phyloP scores from a whole-genome alignment of 495 filamentous ascomycete species.

The Daldinia decipiens region DNA sequence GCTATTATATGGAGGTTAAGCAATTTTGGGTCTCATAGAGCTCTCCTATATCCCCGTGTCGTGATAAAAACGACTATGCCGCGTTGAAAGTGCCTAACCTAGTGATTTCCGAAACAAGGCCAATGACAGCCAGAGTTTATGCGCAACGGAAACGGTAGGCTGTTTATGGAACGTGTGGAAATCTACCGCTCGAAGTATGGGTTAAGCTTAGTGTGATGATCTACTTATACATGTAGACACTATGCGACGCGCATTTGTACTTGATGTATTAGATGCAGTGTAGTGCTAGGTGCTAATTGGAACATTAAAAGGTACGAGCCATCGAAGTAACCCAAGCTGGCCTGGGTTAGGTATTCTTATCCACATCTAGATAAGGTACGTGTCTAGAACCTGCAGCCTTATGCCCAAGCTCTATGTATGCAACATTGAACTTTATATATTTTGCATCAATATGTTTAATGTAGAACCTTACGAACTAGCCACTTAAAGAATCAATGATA shows the following conservation, averaged over 20 bases:
- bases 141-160: not conserved
- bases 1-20: not conserved
- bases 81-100: not conserved
- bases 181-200: not conserved
- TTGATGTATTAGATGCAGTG: constrained; percentile 4
- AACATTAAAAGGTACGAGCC: not conserved
- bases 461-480: too few relatives aligned
- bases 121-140: not conserved
- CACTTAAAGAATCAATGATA: too few relatives aligned
- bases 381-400: constrained; percentile 2
- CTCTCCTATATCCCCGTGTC: not conserved
- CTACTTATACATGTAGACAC: not conserved
- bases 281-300: constrained; percentile 1
- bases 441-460: not conserved
- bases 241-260: constrained; percentile 2
- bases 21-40: not conserved
- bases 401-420: not conserved
- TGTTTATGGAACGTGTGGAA: not conserved
- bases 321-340: not conserved
- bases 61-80: not conserved
- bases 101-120: not conserved
- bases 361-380: constrained; percentile 1
- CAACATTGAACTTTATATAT: not conserved
- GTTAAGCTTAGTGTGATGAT: not conserved
- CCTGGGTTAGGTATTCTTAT: not conserved